A percentile compares a stretch with the other conserved stretches of the same genome.
phyloP scores from a whole-genome alignment of 2,329 filamentous ascomycete species.

The Calonectria fujianensis region DNA sequence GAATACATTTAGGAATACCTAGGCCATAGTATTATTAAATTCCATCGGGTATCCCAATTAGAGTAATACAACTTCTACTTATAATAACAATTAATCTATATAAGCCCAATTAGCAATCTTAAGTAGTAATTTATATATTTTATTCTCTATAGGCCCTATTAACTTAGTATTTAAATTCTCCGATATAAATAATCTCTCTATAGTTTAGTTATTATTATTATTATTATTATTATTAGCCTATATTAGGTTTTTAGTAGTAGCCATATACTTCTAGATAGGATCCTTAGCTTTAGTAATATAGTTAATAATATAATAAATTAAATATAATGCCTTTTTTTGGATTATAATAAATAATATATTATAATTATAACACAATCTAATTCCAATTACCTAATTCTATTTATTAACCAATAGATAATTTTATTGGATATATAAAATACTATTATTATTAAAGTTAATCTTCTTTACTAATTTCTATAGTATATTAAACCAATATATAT shows the following conservation, averaged over 20 bases:
- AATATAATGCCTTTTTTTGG: slow-evolving; percentile 29
- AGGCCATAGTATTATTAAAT: slow-evolving; percentile 16
- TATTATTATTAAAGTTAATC: slow-evolving; percentile 4
- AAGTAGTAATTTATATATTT: slow-evolving; percentile 27
- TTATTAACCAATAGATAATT: slow-evolving; percentile 20
- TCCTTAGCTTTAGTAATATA: slow-evolving; percentile 30
- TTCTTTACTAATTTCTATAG: slow-evolving; percentile 23
- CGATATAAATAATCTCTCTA: background rate
- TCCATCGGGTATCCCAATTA: slow-evolving; percentile 17
- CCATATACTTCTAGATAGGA: background rate
- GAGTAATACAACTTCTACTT: slow-evolving; percentile 23
- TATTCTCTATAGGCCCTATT: slow-evolving; percentile 20
- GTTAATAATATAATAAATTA: too few species aligned
- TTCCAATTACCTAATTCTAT: slow-evolving; percentile 2
- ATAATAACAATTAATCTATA: slow-evolving; percentile 2
- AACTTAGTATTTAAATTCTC: background rate
- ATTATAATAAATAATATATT: slow-evolving; percentile 36
- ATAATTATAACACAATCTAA: slow-evolving; percentile 25
- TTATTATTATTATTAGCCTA: too few species aligned
- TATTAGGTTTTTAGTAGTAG: background rate
- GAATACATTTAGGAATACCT: slow-evolving; percentile 29
- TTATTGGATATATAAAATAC: slow-evolving; percentile 7
- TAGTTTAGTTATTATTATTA: too few species aligned
- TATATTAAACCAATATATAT: background rate
- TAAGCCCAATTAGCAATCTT: slow-evolving; percentile 23